Percentiles rank a stretch among this genome's conserved stretches.
phyloP scores from a whole-genome alignment of 164 flowering plant species.

The Aristolochia fimbriata region DNA sequence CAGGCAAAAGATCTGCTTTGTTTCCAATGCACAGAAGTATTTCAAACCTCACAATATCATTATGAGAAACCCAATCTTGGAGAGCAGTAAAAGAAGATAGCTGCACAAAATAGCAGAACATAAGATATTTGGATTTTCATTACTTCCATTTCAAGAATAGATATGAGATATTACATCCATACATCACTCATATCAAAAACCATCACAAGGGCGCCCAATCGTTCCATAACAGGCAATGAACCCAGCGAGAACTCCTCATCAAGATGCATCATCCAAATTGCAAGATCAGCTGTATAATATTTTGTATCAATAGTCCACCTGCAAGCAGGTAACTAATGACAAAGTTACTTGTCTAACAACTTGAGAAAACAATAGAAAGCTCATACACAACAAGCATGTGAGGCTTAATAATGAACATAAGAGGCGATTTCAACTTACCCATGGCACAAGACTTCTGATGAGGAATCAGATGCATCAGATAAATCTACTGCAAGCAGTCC shows the following conservation, averaged over 20 bases:
- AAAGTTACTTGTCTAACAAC: too few species aligned
- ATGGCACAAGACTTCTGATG: constrained; percentile 31
- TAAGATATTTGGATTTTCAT: background rate
- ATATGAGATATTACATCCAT: constrained; percentile 8
- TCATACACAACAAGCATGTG: background rate
- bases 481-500: constrained; percentile 55
- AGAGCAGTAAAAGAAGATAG: constrained; percentile 50
- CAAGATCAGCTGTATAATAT: constrained; percentile 84
- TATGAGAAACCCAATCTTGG: constrained; percentile 59
- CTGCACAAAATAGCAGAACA: constrained; percentile 30
- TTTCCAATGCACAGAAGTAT: constrained; percentile 83
- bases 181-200: constrained; percentile 84
- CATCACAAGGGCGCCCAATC: constrained; percentile 71
- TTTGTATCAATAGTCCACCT: constrained; percentile 90
- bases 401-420: background rate
- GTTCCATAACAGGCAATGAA: constrained; percentile 28
- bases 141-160: background rate
- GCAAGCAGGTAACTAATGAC: background rate
- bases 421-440: constrained; percentile 3
- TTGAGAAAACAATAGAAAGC: background rate
- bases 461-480: constrained; percentile 46
- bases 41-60: constrained; percentile 53
- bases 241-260: constrained; percentile 40
- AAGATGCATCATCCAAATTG: constrained; percentile 73
- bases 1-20: constrained; percentile 84